Evolutionary conservation across 768 basidiomycete species (phyloP).

Genomic region (Amanita subjunquillea): DNA sequence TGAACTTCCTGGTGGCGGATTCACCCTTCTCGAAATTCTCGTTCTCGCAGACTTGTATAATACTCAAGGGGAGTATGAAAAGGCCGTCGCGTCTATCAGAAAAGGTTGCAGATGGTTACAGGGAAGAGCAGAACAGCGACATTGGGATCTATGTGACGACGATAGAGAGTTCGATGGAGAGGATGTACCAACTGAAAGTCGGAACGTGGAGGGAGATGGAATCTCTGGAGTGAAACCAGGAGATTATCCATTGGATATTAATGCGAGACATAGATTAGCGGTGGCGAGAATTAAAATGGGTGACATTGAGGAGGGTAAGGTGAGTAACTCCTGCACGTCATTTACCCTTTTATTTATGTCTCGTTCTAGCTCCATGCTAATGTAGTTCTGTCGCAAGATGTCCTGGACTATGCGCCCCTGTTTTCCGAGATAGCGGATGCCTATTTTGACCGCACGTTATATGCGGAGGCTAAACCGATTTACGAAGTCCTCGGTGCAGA

Average conservation of each 20-base stretch:
- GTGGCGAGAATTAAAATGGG: slow-evolving; percentile 76
- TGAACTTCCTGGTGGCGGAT: slow-evolving; percentile 36
- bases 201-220: slow-evolving; percentile 26
- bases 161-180: slow-evolving; percentile 80
- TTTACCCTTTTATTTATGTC: not conserved
- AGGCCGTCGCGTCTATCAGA: slow-evolving; percentile 59
- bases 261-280: slow-evolving; percentile 76
- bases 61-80: slow-evolving; percentile 53
- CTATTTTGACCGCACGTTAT: slow-evolving; percentile 67
- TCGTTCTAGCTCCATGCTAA: slow-evolving; percentile 60
- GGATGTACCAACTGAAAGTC: slow-evolving; percentile 16
- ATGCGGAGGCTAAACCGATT: slow-evolving; percentile 68
- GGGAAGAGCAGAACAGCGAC: slow-evolving; percentile 56
- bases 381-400: slow-evolving; percentile 60
- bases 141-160: slow-evolving; percentile 78
- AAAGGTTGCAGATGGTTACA: slow-evolving; percentile 88
- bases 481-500: slow-evolving; percentile 72
- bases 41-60: slow-evolving; percentile 82
- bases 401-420: slow-evolving; percentile 65
- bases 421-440: slow-evolving; percentile 83
- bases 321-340: slow-evolving; percentile 20
- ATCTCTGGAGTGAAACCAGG: slow-evolving; percentile 33
- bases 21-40: slow-evolving; percentile 61
- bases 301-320: slow-evolving; percentile 74
- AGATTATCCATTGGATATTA: slow-evolving; percentile 56